Conservation (phyloP, 345 rosid species). For the Microcos paniculata region DNA sequence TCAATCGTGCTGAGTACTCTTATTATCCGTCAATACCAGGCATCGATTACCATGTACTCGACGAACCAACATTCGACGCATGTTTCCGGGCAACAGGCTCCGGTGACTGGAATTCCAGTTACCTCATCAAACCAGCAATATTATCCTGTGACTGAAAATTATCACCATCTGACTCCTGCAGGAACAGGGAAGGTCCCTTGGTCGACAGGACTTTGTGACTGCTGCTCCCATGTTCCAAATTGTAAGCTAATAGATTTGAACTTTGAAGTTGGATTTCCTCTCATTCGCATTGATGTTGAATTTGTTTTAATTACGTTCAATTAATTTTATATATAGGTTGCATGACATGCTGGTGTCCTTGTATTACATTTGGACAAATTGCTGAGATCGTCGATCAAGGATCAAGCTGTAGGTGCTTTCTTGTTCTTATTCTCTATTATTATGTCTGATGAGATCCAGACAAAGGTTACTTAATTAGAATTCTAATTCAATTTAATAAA, state of each 20-base stretch:
- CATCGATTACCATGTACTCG: neutral
- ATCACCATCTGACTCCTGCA: no score
- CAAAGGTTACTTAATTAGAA: no score
- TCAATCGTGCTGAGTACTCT: neutral
- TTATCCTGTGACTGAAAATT: neutral
- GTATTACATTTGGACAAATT: constrained; percentile 39
- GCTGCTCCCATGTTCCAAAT: constrained; percentile 1
- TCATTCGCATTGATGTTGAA: no score
- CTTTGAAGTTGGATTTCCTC: no score
- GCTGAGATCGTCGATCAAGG: constrained; percentile 42
- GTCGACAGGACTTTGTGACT: constrained; percentile 7
- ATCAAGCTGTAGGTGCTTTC: constrained; percentile 28
- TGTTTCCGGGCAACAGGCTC: neutral
- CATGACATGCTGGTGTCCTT: constrained; percentile 40
- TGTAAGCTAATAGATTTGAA: constrained; percentile 13
- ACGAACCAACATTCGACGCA: neutral
- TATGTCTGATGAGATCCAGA: no score
- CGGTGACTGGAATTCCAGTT: neutral
- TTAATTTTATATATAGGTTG: no score
- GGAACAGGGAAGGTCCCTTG: neutral
- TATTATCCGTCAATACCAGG: neutral
- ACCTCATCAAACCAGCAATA: neutral
- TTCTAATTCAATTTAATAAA: no score
- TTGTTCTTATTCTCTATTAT: neutral
- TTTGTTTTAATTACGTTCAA: no score